These are phyloP conservation scores for Harringtonia aguacate DNA, from an alignment of 2,329 filamentous ascomycete genomes.

Conservation along the genomic window DNA sequence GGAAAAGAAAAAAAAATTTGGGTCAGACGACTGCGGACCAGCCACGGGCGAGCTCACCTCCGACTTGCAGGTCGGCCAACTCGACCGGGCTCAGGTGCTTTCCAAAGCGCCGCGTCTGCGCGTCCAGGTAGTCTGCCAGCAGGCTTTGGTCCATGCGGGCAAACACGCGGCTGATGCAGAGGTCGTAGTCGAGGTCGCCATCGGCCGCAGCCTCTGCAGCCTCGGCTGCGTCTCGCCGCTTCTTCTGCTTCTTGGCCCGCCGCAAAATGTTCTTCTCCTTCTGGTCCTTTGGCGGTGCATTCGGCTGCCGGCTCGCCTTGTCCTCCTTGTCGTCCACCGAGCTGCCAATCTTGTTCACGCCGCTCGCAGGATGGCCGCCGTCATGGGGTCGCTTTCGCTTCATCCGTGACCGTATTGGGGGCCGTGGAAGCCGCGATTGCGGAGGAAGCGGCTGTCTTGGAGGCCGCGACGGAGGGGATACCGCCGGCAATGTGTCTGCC, in stretches of 20 bases:
- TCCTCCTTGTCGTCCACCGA: too few species aligned
- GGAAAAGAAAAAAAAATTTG: background rate
- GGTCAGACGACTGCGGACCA: too few species aligned
- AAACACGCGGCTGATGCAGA: constrained; percentile 70
- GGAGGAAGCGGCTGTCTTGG: background rate
- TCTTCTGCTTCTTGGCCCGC: background rate
- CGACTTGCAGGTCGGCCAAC: constrained; percentile 69
- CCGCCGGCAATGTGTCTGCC: background rate
- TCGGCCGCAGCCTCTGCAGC: constrained; percentile 22
- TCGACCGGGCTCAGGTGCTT: constrained; percentile 75
- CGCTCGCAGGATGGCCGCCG: background rate
- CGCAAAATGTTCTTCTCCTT: constrained; percentile 3
- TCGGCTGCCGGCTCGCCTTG: too few species aligned
- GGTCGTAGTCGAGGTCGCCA: constrained; percentile 51
- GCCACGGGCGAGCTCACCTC: too few species aligned
- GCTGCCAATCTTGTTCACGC: background rate
- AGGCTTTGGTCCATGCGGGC: constrained; percentile 73
- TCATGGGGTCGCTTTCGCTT: background rate
- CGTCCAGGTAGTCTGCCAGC: constrained; percentile 75
- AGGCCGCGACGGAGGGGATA: background rate
- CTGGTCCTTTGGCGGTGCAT: constrained; percentile 3
- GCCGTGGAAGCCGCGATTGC: too few species aligned
- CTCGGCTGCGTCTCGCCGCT: background rate
- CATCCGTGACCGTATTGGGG: background rate
- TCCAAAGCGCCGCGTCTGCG: constrained; percentile 68